Evolutionary conservation across 305 asterid genomes (phyloP).

Genomic region (Rubia balearica): DNA sequence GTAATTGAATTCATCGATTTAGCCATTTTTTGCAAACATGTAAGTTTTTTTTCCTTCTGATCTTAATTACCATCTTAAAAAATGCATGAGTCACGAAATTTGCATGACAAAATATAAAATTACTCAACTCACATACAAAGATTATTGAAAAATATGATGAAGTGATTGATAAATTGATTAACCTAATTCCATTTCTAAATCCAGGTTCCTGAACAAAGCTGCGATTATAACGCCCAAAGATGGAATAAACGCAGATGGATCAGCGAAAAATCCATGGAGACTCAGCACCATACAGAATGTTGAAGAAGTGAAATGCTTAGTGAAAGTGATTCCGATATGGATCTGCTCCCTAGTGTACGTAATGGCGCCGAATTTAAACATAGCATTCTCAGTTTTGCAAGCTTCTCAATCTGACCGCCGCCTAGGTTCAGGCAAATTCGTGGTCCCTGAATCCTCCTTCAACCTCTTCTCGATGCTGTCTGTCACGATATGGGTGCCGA

Average conservation of each 20-base stretch:
- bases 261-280: slow-evolving; percentile 45
- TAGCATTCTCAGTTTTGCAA: slow-evolving; percentile 33
- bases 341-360: slow-evolving; percentile 6
- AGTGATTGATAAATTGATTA: too few species aligned
- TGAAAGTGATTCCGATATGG: slow-evolving; percentile 48
- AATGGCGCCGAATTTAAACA: too few species aligned
- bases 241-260: slow-evolving; percentile 35
- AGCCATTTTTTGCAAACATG: too few species aligned
- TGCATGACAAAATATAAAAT: too few species aligned
- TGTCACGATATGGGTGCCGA: slow-evolving; percentile 36
- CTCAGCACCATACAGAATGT: slow-evolving; percentile 48
- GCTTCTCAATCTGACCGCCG: slow-evolving; percentile 45
- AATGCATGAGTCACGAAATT: too few species aligned
- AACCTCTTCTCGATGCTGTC: slow-evolving; percentile 37
- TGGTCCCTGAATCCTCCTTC: slow-evolving; percentile 46
- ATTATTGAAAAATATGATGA: too few species aligned
- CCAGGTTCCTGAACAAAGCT: slow-evolving; percentile 58
- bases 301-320: slow-evolving; percentile 49
- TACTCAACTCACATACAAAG: too few species aligned
- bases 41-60: too few species aligned
- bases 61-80: too few species aligned
- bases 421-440: slow-evolving; percentile 22
- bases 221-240: slow-evolving; percentile 45
- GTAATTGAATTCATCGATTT: too few species aligned
- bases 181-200: background rate